Base-by-base conservation (phyloP, 805 yeast genomes). In the Candida jianshihensis region DNA sequence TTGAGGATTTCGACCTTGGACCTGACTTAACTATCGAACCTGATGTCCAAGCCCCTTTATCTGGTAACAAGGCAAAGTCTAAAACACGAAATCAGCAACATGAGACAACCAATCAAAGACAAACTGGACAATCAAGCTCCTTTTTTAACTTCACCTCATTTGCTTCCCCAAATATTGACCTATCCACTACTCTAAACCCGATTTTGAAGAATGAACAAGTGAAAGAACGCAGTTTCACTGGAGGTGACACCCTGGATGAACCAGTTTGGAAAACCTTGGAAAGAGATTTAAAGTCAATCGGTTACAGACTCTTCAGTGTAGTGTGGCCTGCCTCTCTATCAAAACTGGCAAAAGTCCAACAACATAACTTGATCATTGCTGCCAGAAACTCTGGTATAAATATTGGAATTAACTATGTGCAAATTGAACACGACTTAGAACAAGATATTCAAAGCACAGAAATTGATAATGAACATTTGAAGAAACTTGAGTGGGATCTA, bases 191-290 rank as follows among this genome's bases (percentile, higher is more conserved):
- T 1, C 43, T 59, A 27, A 54, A 58, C 30, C 63, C 64, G 10
- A 49, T 59, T 6, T 32, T 58, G 8, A 40, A 46, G 39, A 53
- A 54, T 26, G 56, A 50, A 19, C 49, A 51, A 25, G 54, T 53
- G 13, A 44, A 47, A 36, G 57, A 54, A 31, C 49, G 48, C 25
- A 40, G 48, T n/a, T 54, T 54, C 33, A 42, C 75, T 16, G 87
- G 87, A 3, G 83, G 84, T 20, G 82, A 80, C 50, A 80, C 88
- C 3, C 58, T 80, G 11, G 86, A 81, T 49, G 88, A 80, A 57
- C 84, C 87, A 0, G 80, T 80, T 8, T 53, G 63, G 49, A 60
- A 66, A 22, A 80, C 88, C 0, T 56, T 80, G 7, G 46, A 59
- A 48, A 59, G 77, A 26, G 77, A 71, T 41, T 43, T 71, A 19